Evolutionary conservation across 148 eudicot genomes (phyloP), one percentile per base, ranked within the genome.

Genomic region (Rhododendron simsii): DNA sequence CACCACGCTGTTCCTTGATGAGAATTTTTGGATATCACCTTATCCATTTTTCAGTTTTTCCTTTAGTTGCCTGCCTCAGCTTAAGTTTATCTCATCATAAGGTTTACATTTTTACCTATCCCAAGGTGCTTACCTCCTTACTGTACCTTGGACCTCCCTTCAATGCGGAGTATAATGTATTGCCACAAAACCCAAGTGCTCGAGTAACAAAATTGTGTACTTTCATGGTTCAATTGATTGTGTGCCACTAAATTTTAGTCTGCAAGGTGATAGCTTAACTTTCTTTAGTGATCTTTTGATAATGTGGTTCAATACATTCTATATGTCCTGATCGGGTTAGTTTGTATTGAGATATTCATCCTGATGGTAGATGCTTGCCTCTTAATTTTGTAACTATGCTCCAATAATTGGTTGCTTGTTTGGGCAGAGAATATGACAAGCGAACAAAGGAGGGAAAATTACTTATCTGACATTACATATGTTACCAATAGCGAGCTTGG

Each of bases 401-500:
- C 51, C 80, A 57, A 80, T 81, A 45, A 77, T 39, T 7, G 21
- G n/a, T 83, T 78, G 45, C n/a, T 89, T 88, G 85, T 89, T 83
- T 84, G 86, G 89, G 88, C 98, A 97, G 99, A 97, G 90, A 94
- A 94, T 91, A 97, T 97, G 99, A 93, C 96, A 79, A 96, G 98
- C 90, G 98, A 97, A 88, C 94, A 92, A 83, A 92, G 99, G 89
- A 95, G 95, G 92, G 96, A 95, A 84, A 97, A 95, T 89, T 97
- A 97, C 90, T 90, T 90, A 30, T 95, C 95, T 89, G 98, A 97
- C 92, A 93, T 97, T 92, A 97, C 98, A 55, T 97, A 97, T 79
- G 99, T 97, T 84, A 97, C 99, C 83, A 97, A 97, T 61, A 97
- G 99, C 87, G 99, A 97, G 93, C 98, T 97, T 80, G 99, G 99